Percentiles rank a stretch among this genome's conserved stretches.
phyloP scores from a whole-genome alignment of 2,329 filamentous ascomycete genomes.

The Botrytis deweyae region DNA sequence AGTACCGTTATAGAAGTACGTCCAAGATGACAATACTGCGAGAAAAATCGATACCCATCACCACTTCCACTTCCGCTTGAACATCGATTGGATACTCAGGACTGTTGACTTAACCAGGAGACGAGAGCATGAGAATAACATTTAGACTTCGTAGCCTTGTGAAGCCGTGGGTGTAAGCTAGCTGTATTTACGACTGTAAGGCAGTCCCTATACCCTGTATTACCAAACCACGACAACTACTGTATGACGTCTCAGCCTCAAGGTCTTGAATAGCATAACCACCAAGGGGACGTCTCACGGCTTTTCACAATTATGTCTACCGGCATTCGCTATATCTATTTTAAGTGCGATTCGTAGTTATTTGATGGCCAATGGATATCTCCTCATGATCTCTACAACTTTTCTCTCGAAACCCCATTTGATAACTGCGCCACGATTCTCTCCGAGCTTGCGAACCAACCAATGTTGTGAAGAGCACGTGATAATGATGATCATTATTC shows the following conservation, averaged over 20 bases:
- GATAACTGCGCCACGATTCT: slow-evolving; percentile 1
- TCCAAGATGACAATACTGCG: neutral
- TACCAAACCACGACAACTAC: neutral
- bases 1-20: neutral
- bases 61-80: neutral
- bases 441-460: neutral
- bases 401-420: neutral
- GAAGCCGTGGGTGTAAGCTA: neutral
- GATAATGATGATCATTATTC: neutral
- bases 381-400: neutral
- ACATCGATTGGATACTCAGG: neutral
- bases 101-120: neutral
- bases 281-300: neutral
- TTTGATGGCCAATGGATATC: no score
- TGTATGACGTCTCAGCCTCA: neutral
- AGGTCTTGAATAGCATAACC: neutral
- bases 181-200: neutral
- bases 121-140: neutral
- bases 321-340: neutral
- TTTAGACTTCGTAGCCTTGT: neutral
- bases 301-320: neutral
- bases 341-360: neutral
- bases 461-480: neutral
- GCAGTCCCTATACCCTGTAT: neutral
- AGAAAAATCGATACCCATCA: neutral